phyloP scores from a whole-genome alignment of 148 eudicot species.

The Pouteria glomerata region DNA sequence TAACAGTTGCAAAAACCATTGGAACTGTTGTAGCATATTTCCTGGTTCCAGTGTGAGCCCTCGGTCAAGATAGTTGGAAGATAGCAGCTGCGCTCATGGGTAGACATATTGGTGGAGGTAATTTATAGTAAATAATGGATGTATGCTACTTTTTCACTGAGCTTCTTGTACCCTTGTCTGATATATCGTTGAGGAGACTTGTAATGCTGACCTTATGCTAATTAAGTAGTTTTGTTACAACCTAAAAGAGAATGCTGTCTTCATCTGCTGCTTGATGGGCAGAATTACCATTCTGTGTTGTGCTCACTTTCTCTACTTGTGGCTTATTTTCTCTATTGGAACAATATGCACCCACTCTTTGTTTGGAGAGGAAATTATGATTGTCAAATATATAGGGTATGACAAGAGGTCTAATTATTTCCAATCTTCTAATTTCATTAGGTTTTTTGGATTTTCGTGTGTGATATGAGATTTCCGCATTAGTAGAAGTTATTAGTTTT shows the following conservation, averaged over 20 bases:
- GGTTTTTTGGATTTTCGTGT: background rate
- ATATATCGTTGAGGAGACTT: background rate
- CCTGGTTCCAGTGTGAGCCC: slow-evolving; percentile 83
- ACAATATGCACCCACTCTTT: background rate
- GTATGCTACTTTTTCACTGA: background rate
- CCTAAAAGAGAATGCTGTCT: background rate
- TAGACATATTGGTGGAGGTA: slow-evolving; percentile 98
- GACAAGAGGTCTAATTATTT: background rate
- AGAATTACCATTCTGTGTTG: background rate
- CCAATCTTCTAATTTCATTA: background rate
- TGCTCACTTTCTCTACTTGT: background rate
- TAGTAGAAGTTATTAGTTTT: background rate
- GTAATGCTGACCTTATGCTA: background rate
- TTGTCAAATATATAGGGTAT: background rate
- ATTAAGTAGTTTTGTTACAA: slow-evolving; percentile 4
- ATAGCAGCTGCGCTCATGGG: slow-evolving; percentile 99
- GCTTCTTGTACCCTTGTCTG: background rate
- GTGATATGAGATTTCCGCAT: background rate
- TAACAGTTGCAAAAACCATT: slow-evolving; percentile 74
- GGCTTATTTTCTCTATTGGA: background rate
- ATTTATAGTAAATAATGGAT: slow-evolving; percentile 1
- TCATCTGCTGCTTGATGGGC: background rate
- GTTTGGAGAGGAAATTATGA: background rate
- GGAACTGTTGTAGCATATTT: slow-evolving; percentile 78
- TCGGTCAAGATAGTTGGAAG: slow-evolving; percentile 88